A percentile compares a stretch with the other conserved stretches of the same genome.
These are phyloP conservation scores for Aspergillus pseudoglaucus DNA, from an alignment of 2,329 filamentous ascomycete species.

Conservation along the genomic window DNA sequence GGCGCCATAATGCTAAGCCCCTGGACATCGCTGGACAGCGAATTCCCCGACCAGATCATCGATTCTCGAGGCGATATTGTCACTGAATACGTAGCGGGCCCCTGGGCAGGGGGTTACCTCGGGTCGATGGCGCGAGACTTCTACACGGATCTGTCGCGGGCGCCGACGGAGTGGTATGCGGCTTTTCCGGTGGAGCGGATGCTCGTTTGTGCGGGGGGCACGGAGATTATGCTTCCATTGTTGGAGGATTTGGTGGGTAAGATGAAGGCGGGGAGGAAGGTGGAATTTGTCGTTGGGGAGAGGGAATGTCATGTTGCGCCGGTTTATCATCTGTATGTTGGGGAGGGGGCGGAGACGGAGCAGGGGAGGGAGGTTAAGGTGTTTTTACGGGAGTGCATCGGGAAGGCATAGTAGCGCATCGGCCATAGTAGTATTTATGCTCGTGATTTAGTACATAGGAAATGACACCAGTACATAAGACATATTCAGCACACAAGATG, in stretches of 20 bases:
- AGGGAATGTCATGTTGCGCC: constrained; percentile 38
- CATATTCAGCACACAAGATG: not conserved
- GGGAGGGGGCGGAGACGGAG: constrained; percentile 30
- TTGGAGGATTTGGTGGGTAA: constrained; percentile 47
- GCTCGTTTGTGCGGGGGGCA: constrained; percentile 48
- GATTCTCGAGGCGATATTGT: constrained; percentile 51
- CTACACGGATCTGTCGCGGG: constrained; percentile 49
- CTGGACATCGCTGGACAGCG: constrained; percentile 49
- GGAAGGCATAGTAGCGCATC: no score
- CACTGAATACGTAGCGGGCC: constrained; percentile 29
- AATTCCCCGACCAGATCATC: constrained; percentile 35
- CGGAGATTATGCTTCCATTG: constrained; percentile 52
- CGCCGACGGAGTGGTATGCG: constrained; percentile 49
- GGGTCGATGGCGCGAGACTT: constrained; percentile 36
- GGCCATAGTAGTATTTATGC: no score
- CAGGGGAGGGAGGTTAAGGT: constrained; percentile 34
- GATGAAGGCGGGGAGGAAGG: constrained; percentile 35
- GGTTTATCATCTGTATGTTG: constrained; percentile 34
- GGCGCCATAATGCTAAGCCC: constrained; percentile 52
- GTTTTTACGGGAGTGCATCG: constrained; percentile 25
- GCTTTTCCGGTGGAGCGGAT: constrained; percentile 44
- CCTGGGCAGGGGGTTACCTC: constrained; percentile 47
- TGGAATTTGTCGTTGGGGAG: constrained; percentile 30
- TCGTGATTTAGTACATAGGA: no score
- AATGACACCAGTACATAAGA: not conserved